These are phyloP conservation scores for Chalciporus chontae DNA, from an alignment of 768 basidiomycete species.

Conservation along the genomic window DNA sequence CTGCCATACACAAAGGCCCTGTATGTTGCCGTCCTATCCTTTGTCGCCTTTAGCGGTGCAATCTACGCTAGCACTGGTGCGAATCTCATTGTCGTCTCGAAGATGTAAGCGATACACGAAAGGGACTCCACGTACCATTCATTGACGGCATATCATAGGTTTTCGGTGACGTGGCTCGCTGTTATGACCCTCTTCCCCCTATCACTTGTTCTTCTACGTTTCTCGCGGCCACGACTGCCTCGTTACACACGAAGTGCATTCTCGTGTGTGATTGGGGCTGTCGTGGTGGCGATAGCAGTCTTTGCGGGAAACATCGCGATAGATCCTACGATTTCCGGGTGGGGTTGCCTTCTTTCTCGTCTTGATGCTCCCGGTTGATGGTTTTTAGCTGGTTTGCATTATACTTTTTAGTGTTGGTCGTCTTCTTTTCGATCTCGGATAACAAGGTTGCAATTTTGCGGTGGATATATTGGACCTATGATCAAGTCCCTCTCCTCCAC, in stretches of 20 bases:
- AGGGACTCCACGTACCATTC: not conserved
- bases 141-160: slow-evolving; percentile 36
- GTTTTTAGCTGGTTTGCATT: slow-evolving; percentile 55
- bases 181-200: slow-evolving; percentile 65
- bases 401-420: slow-evolving; percentile 51
- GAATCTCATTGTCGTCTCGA: slow-evolving; percentile 49
- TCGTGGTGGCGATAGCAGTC: slow-evolving; percentile 40
- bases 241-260: slow-evolving; percentile 41
- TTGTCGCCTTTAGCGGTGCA: slow-evolving; percentile 44
- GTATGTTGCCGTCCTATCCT: slow-evolving; percentile 49
- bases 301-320: slow-evolving; percentile 60
- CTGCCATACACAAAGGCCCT: slow-evolving; percentile 51
- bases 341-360: slow-evolving; percentile 12
- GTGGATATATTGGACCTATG: slow-evolving; percentile 59
- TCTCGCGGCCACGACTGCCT: slow-evolving; percentile 59
- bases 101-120: slow-evolving; percentile 41
- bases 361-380: not conserved
- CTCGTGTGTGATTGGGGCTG: slow-evolving; percentile 37
- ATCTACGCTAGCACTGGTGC: slow-evolving; percentile 60
- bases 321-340: slow-evolving; percentile 55
- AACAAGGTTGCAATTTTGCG: slow-evolving; percentile 53
- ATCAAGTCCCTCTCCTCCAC: slow-evolving; percentile 53
- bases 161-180: slow-evolving; percentile 63
- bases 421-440: slow-evolving; percentile 46
- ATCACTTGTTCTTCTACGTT: slow-evolving; percentile 56